These are phyloP conservation scores for Hypericum perforatum DNA, from an alignment of 345 rosid species.

Conservation along the genomic window DNA sequence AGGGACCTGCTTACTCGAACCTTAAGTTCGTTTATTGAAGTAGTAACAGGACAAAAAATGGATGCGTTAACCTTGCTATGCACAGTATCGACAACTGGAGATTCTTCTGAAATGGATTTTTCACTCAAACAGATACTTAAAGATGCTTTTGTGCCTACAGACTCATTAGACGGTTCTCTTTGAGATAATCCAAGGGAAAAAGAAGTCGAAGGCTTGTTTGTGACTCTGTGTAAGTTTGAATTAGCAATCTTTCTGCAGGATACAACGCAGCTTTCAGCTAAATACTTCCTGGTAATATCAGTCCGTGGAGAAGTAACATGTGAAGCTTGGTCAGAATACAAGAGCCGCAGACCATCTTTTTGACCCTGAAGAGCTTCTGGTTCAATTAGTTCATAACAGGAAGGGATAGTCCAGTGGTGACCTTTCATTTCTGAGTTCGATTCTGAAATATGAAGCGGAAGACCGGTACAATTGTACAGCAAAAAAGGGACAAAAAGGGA, in stretches of 20 bases:
- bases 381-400: slow-evolving; percentile 60
- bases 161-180: slow-evolving; percentile 21
- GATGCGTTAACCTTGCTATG: slow-evolving; percentile 53
- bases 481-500: slow-evolving; percentile 66
- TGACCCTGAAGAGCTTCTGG: slow-evolving; percentile 33
- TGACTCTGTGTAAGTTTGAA: slow-evolving; percentile 22
- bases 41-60: slow-evolving; percentile 61
- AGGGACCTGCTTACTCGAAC: slow-evolving; percentile 46
- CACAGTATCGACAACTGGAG: slow-evolving; percentile 28
- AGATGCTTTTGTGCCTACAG: slow-evolving; percentile 21
- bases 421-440: slow-evolving; percentile 40
- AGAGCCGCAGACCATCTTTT: slow-evolving; percentile 57
- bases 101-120: slow-evolving; percentile 25
- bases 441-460: slow-evolving; percentile 60
- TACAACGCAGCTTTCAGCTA: slow-evolving; percentile 29
- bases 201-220: slow-evolving; percentile 27
- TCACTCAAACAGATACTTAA: slow-evolving; percentile 26
- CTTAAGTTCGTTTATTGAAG: slow-evolving; percentile 38
- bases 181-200: slow-evolving; percentile 10
- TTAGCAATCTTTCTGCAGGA: slow-evolving; percentile 20
- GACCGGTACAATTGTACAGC: slow-evolving; percentile 71
- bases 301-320: slow-evolving; percentile 22
- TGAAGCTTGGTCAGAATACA: slow-evolving; percentile 39
- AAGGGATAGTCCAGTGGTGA: slow-evolving; percentile 43
- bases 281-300: slow-evolving; percentile 25